These are phyloP conservation scores for Lizanozyma gosingica DNA, from an alignment of 1,139 yeast genomes.

Conservation along the genomic window DNA sequence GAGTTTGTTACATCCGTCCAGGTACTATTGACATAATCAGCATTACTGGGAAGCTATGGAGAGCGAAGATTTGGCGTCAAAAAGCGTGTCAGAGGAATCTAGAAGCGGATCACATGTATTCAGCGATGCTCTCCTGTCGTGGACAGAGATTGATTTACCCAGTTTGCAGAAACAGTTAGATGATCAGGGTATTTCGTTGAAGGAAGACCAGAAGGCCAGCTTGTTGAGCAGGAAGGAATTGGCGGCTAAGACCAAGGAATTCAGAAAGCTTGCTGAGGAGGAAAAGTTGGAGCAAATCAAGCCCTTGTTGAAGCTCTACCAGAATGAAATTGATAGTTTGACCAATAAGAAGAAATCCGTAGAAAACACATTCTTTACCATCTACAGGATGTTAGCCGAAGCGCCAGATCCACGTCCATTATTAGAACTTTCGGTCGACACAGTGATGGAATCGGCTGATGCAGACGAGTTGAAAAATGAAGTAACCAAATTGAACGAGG, in stretches of 20 bases:
- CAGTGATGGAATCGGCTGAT: conserved; percentile 54
- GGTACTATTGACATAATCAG: too few relatives aligned
- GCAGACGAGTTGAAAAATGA: conserved; percentile 44
- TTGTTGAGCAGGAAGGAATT: conserved; percentile 63
- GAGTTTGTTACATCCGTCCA: too few relatives aligned
- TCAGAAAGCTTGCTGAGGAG: conserved; percentile 59
- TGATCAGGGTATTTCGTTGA: conserved; percentile 63
- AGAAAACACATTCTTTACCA: conserved; percentile 63
- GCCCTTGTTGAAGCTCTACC: conserved; percentile 68
- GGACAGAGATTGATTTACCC: conserved; percentile 71
- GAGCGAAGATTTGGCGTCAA: not conserved
- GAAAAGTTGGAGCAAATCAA: conserved; percentile 63
- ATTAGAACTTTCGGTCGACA: conserved; percentile 61
- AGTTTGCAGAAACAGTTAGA: conserved; percentile 64
- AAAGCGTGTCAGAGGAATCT: not conserved
- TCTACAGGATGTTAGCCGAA: conserved; percentile 72
- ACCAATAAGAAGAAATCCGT: conserved; percentile 70
- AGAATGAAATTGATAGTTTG: conserved; percentile 75
- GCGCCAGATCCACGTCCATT: conserved; percentile 91
- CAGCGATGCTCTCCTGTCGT: conserved; percentile 52
- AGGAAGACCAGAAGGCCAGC: conserved; percentile 60
- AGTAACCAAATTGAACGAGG: conserved; percentile 48
- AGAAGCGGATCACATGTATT: conserved; percentile 12
- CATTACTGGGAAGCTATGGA: not conserved
- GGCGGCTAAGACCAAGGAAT: conserved; percentile 75